Conservation (phyloP, 495 filamentous ascomycete genomes). For the Aspergillus steynii region DNA sequence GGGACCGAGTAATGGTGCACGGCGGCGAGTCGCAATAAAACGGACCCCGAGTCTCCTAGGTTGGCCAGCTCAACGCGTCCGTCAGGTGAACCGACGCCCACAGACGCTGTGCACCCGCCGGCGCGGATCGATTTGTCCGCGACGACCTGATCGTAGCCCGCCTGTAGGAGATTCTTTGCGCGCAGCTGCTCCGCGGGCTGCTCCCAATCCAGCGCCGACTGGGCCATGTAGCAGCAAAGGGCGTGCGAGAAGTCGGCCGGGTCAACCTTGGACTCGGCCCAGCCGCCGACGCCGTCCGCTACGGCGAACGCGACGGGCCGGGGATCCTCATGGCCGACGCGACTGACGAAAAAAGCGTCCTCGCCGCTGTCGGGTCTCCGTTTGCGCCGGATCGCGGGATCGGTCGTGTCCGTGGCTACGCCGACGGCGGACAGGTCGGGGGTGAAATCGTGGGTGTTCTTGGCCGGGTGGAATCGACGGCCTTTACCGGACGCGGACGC, state of each 20-base stretch:
- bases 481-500: conserved; percentile 75
- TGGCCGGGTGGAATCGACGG: conserved; percentile 65
- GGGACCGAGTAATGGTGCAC: conserved; percentile 79
- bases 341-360: conserved; percentile 93
- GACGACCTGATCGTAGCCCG: conserved; percentile 78
- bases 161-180: conserved; percentile 73
- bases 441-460: conserved; percentile 76
- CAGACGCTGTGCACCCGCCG: conserved; percentile 86
- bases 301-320: conserved; percentile 71
- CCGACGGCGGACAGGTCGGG: conserved; percentile 54
- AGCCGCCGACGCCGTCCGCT: conserved; percentile 93
- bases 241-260: conserved; percentile 94
- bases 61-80: conserved; percentile 86
- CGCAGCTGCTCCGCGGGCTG: conserved; percentile 47
- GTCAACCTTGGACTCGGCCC: conserved; percentile 87
- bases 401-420: conserved; percentile 46
- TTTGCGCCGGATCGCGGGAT: conserved; percentile 30
- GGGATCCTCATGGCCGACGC: conserved; percentile 58
- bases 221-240: conserved; percentile 89
- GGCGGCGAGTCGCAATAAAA: conserved; percentile 78
- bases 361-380: conserved; percentile 78
- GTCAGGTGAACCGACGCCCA: conserved; percentile 68
- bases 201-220: conserved; percentile 58
- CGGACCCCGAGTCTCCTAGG: conserved; percentile 95
- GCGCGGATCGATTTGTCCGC: conserved; percentile 70